Percentiles rank a stretch among this genome's conserved stretches.
Evolutionary conservation across 2,329 filamentous ascomycete genomes (phyloP).

Genomic region (Stachybotrys echinatus): DNA sequence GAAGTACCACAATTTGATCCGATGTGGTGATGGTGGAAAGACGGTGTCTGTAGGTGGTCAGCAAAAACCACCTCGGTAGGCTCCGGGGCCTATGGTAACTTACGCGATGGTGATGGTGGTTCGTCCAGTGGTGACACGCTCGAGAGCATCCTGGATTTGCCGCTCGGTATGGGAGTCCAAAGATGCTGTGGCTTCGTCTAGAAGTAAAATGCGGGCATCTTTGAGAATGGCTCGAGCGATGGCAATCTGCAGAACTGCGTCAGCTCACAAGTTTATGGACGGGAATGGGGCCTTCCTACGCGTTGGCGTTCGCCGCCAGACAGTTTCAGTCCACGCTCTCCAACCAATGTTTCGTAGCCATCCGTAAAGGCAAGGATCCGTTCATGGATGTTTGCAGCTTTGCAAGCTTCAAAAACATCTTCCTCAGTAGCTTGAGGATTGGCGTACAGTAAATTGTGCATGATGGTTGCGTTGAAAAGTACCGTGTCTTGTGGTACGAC

Average conservation of each 20-base stretch:
- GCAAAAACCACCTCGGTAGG: too few species aligned
- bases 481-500: constrained; percentile 40
- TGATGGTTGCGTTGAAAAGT: constrained; percentile 48
- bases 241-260: constrained; percentile 30
- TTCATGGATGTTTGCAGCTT: constrained; percentile 49
- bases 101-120: constrained; percentile 49
- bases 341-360: constrained; percentile 47
- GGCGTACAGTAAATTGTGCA: constrained; percentile 51
- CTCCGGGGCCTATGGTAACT: too few species aligned
- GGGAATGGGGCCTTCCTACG: constrained; percentile 20
- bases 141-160: constrained; percentile 50
- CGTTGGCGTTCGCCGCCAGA: constrained; percentile 58
- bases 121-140: constrained; percentile 39
- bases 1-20: constrained; percentile 49
- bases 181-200: constrained; percentile 69
- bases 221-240: constrained; percentile 64
- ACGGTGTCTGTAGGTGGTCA: too few species aligned
- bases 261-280: not conserved
- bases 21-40: constrained; percentile 53
- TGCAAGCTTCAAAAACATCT: constrained; percentile 45
- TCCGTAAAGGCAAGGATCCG: constrained; percentile 48
- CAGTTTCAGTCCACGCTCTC: constrained; percentile 46
- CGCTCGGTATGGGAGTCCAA: constrained; percentile 58
- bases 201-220: constrained; percentile 62
- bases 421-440: constrained; percentile 41